Percentiles rank a stretch among this genome's conserved stretches.
phyloP scores from a whole-genome alignment of 805 yeast genomes.

The Wickerhamiella allomyrinae region DNA sequence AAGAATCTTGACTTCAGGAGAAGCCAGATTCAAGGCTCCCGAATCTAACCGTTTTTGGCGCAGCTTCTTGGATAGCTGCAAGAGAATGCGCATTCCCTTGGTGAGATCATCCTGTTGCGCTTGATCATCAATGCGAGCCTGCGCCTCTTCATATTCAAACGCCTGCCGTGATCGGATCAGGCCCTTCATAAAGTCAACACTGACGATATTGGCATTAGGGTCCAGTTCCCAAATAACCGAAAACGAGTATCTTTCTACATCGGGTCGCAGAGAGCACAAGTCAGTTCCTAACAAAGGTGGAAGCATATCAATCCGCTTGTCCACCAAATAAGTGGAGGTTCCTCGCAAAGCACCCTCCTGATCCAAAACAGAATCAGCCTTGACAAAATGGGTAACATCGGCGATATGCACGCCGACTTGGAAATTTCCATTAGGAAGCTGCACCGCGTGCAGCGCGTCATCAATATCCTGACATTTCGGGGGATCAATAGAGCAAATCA shows the following conservation, averaged over 20 bases:
- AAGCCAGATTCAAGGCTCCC: constrained; percentile 92
- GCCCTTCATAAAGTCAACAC: constrained; percentile 69
- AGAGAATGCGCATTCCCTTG: constrained; percentile 69
- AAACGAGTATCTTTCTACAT: constrained; percentile 91
- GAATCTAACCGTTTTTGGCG: constrained; percentile 79
- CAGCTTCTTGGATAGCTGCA: constrained; percentile 66
- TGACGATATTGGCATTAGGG: constrained; percentile 67
- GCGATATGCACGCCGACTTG: constrained; percentile 99
- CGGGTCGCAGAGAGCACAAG: constrained; percentile 85
- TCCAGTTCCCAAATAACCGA: constrained; percentile 94
- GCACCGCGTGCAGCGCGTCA: constrained; percentile 85
- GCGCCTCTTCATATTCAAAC: constrained; percentile 89
- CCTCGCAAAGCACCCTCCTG: constrained; percentile 95
- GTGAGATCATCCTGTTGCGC: constrained; percentile 72
- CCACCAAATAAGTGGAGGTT: constrained; percentile 92
- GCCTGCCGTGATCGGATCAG: constrained; percentile 87
- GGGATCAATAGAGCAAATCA: constrained; percentile 94
- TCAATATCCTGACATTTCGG: constrained; percentile 98
- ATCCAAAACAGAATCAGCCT: constrained; percentile 81
- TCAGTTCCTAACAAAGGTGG: constrained; percentile 93
- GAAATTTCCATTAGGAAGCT: constrained; percentile 79
- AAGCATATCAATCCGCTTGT: constrained; percentile 96
- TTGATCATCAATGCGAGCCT: constrained; percentile 71
- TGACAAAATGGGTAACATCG: constrained; percentile 94
- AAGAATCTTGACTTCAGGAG: constrained; percentile 95